A percentile compares a stretch with the other conserved stretches of the same genome.
phyloP scores from a whole-genome alignment of 441 rosid species.

The Breynia disticha region DNA sequence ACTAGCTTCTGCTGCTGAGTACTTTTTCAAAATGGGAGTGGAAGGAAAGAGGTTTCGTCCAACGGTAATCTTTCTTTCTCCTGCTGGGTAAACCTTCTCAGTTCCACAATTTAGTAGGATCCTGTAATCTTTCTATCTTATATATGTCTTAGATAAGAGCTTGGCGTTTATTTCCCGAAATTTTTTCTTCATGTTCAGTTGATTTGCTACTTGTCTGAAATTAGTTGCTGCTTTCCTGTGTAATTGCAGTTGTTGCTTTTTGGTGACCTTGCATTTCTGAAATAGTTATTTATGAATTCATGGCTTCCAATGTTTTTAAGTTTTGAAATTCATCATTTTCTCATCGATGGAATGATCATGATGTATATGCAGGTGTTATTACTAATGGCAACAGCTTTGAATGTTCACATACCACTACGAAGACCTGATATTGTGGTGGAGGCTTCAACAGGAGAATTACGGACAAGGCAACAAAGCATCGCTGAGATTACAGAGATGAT shows the following conservation, averaged over 20 bases:
- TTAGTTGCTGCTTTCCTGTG: background rate
- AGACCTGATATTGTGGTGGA: slow-evolving; percentile 24
- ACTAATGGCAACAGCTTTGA: slow-evolving; percentile 85
- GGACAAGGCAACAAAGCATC: slow-evolving; percentile 67
- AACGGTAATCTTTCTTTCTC: slow-evolving; percentile 42
- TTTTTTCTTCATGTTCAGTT: too few species aligned
- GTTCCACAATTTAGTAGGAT: background rate
- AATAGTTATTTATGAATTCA: too few species aligned
- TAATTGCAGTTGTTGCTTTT: background rate
- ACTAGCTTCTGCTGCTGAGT: slow-evolving; percentile 97
- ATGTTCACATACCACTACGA: slow-evolving; percentile 39
- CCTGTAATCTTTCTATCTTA: too few species aligned
- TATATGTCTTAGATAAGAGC: too few species aligned
- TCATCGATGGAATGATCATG: slow-evolving; percentile 1
- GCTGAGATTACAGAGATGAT: slow-evolving; percentile 99
- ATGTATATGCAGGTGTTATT: slow-evolving; percentile 57
- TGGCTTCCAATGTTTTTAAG: too few species aligned
- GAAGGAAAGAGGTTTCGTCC: slow-evolving; percentile 95
- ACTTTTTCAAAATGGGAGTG: slow-evolving; percentile 80
- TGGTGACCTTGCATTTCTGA: background rate
- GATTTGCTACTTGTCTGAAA: background rate
- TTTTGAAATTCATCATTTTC: background rate
- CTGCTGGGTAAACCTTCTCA: too few species aligned
- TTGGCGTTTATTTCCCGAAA: too few species aligned
- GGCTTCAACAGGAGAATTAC: slow-evolving; percentile 41